Evolutionary conservation across 1,284 basidiomycete species (phyloP).

Genomic region (Leccinum fallax): DNA sequence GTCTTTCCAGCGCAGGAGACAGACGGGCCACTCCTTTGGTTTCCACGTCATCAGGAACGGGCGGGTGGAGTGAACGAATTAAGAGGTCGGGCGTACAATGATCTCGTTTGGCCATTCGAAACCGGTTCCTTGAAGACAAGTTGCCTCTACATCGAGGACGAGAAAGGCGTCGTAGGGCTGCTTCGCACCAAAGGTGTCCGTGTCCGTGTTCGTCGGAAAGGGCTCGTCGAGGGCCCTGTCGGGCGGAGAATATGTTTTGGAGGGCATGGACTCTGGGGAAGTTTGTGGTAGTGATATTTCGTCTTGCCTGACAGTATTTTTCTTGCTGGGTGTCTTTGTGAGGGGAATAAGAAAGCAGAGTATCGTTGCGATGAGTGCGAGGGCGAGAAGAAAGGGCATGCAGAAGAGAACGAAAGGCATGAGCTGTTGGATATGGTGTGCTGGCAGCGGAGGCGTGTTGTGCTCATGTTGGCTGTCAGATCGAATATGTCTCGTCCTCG

Average conservation of each 20-base stretch:
- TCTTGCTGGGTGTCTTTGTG: background rate
- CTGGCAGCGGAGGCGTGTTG: constrained; percentile 23
- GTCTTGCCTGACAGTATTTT: background rate
- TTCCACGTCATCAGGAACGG: constrained; percentile 3
- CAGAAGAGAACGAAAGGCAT: constrained; percentile 9
- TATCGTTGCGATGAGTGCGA: constrained; percentile 4
- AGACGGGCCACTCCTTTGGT: constrained; percentile 82
- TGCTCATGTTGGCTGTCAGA: constrained; percentile 32
- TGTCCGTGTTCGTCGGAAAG: constrained; percentile 3
- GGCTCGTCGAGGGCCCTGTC: constrained; percentile 8
- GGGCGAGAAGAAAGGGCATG: constrained; percentile 14
- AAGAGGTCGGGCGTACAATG: constrained; percentile 60
- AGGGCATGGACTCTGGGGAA: constrained; percentile 20
- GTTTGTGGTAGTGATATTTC: background rate
- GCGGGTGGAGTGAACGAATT: constrained; percentile 5
- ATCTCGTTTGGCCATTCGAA: constrained; percentile 91
- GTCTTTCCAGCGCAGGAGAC: constrained; percentile 83
- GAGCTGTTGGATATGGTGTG: background rate
- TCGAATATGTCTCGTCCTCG: background rate
- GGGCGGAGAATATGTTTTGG: constrained; percentile 15
- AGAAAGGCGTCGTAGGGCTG: constrained; percentile 74
- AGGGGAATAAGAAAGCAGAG: constrained; percentile 13
- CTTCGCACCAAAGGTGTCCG: constrained; percentile 30
- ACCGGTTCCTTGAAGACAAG: constrained; percentile 67
- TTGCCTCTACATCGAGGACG: constrained; percentile 89